Base-by-base conservation (phyloP, 2,329 filamentous ascomycete genomes). In the Calonectria pteridis region DNA sequence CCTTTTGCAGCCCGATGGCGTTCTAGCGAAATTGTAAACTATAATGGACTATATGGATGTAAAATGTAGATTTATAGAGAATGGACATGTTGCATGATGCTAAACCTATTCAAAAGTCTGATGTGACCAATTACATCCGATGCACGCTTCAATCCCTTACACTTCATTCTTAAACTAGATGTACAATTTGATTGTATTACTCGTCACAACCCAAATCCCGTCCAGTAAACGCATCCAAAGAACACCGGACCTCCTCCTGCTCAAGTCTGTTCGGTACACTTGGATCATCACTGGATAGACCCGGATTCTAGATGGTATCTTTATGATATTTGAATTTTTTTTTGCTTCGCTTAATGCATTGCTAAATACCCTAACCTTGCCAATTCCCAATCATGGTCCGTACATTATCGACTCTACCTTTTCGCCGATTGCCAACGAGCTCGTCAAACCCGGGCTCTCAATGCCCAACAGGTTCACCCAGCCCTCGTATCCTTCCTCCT, bases 391-490 rank as follows among this genome's bases (percentile, higher is more conserved):
- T 66, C n/a, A 69, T 28, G 65, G 28, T 3, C 84, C 84, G 72
- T 91, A 90, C 67, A 92, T 73, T 65, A 92, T 75, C 55, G 82
- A 80, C 40, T 85, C 83, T 0, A 98, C 95, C 87, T 91, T 90
- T 81, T 98, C 94, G 2, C 89, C 95, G 84, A 98, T 96, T 1
- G 95, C 95, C 85, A 98, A 85, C 78, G 90, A 92, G 83, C 94
- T 97, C 59, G 96, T 98, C 83, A 98, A 85, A 4, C 96, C 96
- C 0, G 96, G 96, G 84, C 95, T 98, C 87, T 98, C 96, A 78
- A 98, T 98, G 0, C 95, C 96, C 79, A 98, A 82, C 77, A 98
- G 82, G 86, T 98, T 98, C 6, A 98, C 89, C 89, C 96, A 98
- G 2, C 95, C 96, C 2, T 90, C 85, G 80, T 91, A 95, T 0